Evolutionary conservation across 139 green algal species (phyloP).

Genomic region (Chara braunii): DNA sequence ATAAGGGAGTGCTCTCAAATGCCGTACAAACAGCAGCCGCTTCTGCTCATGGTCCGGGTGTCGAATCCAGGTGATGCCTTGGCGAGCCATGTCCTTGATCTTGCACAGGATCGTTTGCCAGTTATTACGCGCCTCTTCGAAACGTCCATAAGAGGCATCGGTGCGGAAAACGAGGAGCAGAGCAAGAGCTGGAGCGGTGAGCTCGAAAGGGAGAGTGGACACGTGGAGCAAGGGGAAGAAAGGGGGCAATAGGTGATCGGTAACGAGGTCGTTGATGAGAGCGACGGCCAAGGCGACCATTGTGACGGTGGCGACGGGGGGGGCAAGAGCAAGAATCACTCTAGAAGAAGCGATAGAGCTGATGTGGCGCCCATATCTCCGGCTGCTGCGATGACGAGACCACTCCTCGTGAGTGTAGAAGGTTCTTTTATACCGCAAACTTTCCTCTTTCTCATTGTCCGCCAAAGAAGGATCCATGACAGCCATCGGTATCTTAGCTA

Average conservation of each 20-base stretch:
- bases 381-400: constrained; percentile 23
- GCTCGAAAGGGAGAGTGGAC: constrained; percentile 20
- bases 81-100: neutral
- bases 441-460: constrained; percentile 20
- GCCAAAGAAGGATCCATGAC: neutral
- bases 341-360: constrained; percentile 10
- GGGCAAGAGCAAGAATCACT: constrained; percentile 24
- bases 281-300: constrained; percentile 8
- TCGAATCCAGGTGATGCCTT: neutral
- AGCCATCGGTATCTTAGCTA: neutral
- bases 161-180: constrained; percentile 41
- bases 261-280: constrained; percentile 17
- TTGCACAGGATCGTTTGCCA: neutral
- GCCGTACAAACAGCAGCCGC: constrained; percentile 21
- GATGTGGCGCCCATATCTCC: constrained; percentile 18
- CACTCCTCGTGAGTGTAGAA: constrained; percentile 32
- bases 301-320: neutral
- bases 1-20: constrained; percentile 28
- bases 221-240: constrained; percentile 17
- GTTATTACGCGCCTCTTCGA: constrained; percentile 27
- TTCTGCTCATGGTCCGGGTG: constrained; percentile 24
- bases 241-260: neutral
- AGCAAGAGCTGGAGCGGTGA: constrained; percentile 26
- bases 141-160: constrained; percentile 27
- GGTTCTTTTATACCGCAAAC: constrained; percentile 10